Evolutionary conservation across 108 stramenopile genomes (phyloP).

Genomic region (Cyclostephanos invisitatus): DNA sequence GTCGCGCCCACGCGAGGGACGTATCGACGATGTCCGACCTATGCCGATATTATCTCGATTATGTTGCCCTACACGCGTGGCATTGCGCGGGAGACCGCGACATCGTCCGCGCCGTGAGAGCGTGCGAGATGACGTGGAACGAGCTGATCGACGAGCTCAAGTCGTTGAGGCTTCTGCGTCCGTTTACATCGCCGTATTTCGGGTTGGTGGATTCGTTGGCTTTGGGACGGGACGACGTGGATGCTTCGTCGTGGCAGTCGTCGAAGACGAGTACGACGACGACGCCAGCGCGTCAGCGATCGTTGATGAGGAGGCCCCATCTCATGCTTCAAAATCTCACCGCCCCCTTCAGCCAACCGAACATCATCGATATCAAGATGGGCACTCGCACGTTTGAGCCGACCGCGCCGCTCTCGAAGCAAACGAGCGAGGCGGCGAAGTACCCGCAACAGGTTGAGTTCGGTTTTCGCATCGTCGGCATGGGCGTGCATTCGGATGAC

Average conservation of each 20-base stretch:
- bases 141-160: constrained; percentile 49
- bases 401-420: constrained; percentile 63
- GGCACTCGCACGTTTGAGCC: constrained; percentile 85
- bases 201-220: constrained; percentile 48
- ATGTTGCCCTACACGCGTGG: constrained; percentile 9
- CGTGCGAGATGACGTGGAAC: constrained; percentile 30
- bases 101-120: constrained; percentile 17
- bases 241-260: not conserved
- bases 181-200: constrained; percentile 64
- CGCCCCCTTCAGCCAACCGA: constrained; percentile 57
- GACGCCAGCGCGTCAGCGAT: not conserved
- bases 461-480: constrained; percentile 86
- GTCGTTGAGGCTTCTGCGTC: constrained; percentile 46
- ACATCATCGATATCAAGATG: constrained; percentile 88
- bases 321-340: constrained; percentile 69
- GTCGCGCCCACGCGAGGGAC: not conserved
- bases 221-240: not conserved
- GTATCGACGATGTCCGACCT: not conserved
- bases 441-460: constrained; percentile 73
- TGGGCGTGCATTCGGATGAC: constrained; percentile 61
- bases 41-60: not conserved
- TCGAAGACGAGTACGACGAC: not conserved
- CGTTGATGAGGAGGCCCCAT: constrained; percentile 46
- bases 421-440: constrained; percentile 61
- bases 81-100: constrained; percentile 33